These are phyloP conservation scores for Penicillium capsulatum DNA, from an alignment of 2,329 filamentous ascomycete genomes.

Conservation along the genomic window DNA sequence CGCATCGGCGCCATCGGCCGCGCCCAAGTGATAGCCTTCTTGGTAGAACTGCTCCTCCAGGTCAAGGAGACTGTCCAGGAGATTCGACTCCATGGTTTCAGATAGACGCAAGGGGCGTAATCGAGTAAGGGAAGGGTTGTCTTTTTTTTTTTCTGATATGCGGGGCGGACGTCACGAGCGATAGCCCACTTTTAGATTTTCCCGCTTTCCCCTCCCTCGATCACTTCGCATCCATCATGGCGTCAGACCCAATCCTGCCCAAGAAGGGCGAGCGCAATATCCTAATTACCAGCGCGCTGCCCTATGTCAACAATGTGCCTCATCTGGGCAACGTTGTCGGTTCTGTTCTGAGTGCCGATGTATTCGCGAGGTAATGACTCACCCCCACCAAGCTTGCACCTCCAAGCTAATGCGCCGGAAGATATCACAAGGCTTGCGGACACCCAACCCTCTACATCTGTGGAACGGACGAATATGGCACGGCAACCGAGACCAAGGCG, in stretches of 20 bases:
- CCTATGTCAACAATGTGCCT: conserved; percentile 75
- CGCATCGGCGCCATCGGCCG: conserved; percentile 68
- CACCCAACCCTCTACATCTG: conserved; percentile 80
- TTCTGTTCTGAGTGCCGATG: conserved; percentile 82
- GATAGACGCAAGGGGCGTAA: conserved; percentile 1
- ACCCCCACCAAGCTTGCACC: conserved; percentile 49
- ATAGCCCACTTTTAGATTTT: conserved; percentile 50
- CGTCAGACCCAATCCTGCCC: conserved; percentile 53
- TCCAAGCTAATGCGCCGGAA: conserved; percentile 28
- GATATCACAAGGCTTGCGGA: conserved; percentile 74
- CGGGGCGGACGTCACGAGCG: conserved; percentile 25
- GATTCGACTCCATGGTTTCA: conserved; percentile 41
- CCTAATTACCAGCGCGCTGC: conserved; percentile 85
- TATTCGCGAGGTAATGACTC: conserved; percentile 58
- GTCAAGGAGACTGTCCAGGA: conserved; percentile 55
- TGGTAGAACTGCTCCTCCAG: conserved; percentile 70
- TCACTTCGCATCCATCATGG: conserved; percentile 22
- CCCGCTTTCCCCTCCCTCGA: conserved; percentile 54
- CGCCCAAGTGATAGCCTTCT: conserved; percentile 73
- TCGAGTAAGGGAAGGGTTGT: too few relatives aligned
- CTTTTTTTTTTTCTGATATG: conserved; percentile 23
- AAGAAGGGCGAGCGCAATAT: conserved; percentile 75
- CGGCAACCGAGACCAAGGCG: conserved; percentile 92
- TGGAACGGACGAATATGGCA: conserved; percentile 91
- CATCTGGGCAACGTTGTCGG: conserved; percentile 88